These are phyloP conservation scores for Pinus taeda DNA, from an alignment of 75 land plant species.

Conservation along the genomic window DNA sequence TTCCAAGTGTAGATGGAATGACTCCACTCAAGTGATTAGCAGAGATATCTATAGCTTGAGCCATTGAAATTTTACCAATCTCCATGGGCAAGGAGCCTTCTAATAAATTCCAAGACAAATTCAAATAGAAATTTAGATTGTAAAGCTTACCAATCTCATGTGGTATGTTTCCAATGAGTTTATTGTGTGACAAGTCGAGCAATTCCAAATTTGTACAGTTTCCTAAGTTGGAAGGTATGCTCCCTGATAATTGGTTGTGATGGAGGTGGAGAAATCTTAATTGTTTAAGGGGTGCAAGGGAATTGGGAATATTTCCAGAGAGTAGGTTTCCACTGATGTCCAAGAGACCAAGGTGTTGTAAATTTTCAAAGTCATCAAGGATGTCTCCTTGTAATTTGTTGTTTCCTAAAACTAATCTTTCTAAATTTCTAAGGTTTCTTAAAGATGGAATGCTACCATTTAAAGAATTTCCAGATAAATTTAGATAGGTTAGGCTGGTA, in stretches of 20 bases:
- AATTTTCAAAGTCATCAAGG: slow-evolving; percentile 46
- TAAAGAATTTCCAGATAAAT: slow-evolving; percentile 26
- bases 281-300: slow-evolving; percentile 13
- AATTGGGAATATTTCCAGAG: slow-evolving; percentile 19
- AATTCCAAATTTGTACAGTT: slow-evolving; percentile 4
- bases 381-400: slow-evolving; percentile 45
- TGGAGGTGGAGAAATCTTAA: slow-evolving; percentile 18
- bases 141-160: too few species aligned
- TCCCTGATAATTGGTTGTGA: slow-evolving; percentile 16
- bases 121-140: too few species aligned
- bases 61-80: background rate
- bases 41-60: too few species aligned
- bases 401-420: slow-evolving; percentile 6
- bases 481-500: slow-evolving; percentile 13
- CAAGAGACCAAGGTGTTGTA: slow-evolving; percentile 19
- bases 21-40: too few species aligned
- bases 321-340: slow-evolving; percentile 18
- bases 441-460: slow-evolving; percentile 28
- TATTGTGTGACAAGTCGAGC: slow-evolving; percentile 17
- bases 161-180: background rate
- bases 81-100: slow-evolving; percentile 32
- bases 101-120: background rate
- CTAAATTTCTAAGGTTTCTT: slow-evolving; percentile 22
- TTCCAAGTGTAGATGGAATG: slow-evolving; percentile 4
- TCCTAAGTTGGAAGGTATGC: slow-evolving; percentile 22